These are phyloP conservation scores for Amanita fuliginea DNA, from an alignment of 768 basidiomycete genomes.

Conservation along the genomic window DNA sequence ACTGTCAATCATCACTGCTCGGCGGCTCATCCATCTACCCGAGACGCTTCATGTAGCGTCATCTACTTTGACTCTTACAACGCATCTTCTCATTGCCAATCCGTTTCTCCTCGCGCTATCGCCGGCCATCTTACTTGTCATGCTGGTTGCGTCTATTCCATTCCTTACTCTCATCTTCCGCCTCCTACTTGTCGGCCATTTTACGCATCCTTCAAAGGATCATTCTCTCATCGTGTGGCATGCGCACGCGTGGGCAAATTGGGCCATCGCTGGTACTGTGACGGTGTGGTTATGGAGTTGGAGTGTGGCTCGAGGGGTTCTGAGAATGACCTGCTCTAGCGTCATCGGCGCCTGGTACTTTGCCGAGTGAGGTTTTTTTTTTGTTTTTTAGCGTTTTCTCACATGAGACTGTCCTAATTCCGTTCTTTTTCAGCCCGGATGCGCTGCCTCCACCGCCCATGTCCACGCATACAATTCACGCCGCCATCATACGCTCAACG, in stretches of 20 bases:
- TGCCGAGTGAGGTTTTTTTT: conserved; percentile 26
- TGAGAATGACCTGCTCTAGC: conserved; percentile 67
- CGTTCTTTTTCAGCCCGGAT: conserved; percentile 16
- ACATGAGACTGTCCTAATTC: background rate
- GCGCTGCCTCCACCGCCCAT: conserved; percentile 33
- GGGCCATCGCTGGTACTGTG: conserved; percentile 42
- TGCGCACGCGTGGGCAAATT: conserved; percentile 27
- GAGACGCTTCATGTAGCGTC: conserved; percentile 60
- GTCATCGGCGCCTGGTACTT: conserved; percentile 94
- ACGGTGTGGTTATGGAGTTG: conserved; percentile 63
- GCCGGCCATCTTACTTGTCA: conserved; percentile 55
- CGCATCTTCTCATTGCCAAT: conserved; percentile 56
- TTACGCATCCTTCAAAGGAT: conserved; percentile 12
- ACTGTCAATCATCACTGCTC: conserved; percentile 58
- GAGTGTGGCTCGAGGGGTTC: conserved; percentile 69
- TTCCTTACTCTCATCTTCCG: conserved; percentile 74
- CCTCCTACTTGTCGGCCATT: conserved; percentile 60
- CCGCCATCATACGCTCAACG: conserved; percentile 67
- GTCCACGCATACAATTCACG: conserved; percentile 66
- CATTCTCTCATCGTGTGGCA: conserved; percentile 26
- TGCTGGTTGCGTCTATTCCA: conserved; percentile 64
- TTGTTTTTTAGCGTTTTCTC: too few species aligned
- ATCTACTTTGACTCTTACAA: conserved; percentile 45
- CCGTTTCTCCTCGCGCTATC: conserved; percentile 70
- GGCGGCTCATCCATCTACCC: conserved; percentile 63